phyloP scores from a whole-genome alignment of 257 asterid genomes.

The Jasminum sambac region DNA sequence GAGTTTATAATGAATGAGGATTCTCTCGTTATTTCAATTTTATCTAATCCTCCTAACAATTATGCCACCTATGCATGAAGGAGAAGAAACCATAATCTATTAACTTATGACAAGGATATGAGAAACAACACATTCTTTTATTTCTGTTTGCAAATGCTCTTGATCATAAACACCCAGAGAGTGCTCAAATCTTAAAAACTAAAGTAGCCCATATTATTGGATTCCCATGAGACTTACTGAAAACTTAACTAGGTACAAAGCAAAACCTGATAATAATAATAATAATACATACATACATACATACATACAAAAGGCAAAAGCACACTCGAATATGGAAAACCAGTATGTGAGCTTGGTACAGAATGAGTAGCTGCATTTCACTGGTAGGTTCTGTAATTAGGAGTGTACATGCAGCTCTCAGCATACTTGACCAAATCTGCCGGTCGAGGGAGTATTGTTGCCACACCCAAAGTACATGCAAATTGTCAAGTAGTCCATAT shows the following conservation, averaged over 20 bases:
- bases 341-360: not conserved
- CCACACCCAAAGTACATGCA: conserved; percentile 48
- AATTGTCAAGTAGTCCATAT: conserved; percentile 5
- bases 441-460: conserved; percentile 84
- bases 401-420: conserved; percentile 96
- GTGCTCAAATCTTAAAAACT: not conserved
- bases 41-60: too few relatives aligned
- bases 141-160: not conserved
- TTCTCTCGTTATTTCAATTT: too few relatives aligned
- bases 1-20: too few relatives aligned
- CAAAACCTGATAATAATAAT: not conserved
- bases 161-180: not conserved
- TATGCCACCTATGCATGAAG: too few relatives aligned
- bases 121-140: not conserved
- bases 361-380: conserved; percentile 22
- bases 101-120: too few relatives aligned
- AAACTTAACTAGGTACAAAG: not conserved
- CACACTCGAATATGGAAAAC: not conserved
- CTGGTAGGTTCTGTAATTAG: conserved; percentile 69
- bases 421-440: conserved; percentile 79
- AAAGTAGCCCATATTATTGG: not conserved
- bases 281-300: too few relatives aligned
- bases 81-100: too few relatives aligned
- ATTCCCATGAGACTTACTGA: not conserved
- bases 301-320: too few relatives aligned